Conservation (phyloP, 176 grass and related monocot species). For the Bromus sterilis region DNA sequence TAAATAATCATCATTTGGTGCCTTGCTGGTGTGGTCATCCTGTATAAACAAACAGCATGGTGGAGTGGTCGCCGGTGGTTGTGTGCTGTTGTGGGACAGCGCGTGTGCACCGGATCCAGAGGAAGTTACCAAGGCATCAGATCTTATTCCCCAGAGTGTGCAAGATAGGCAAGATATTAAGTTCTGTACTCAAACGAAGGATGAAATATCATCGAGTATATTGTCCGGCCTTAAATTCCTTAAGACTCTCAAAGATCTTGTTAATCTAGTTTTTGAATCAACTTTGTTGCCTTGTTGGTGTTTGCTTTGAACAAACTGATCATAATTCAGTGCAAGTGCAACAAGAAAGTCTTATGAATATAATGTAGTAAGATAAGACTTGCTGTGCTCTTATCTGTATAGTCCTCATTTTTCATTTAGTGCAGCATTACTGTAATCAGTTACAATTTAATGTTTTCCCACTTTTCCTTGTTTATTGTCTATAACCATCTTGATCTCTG, state of each 20-base stretch:
- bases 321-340: not conserved
- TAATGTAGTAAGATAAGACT: not conserved
- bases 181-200: not conserved
- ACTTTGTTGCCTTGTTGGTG: not conserved
- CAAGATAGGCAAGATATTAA: not conserved
- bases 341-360: not conserved
- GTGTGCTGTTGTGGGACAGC: not conserved
- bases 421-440: not conserved
- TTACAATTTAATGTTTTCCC: not conserved
- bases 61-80: not conserved
- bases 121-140: not conserved
- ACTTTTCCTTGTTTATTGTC: not conserved
- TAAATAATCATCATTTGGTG: not conserved
- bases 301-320: not conserved
- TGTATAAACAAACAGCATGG: not conserved
- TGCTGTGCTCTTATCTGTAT: no score
- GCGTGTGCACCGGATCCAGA: not conserved
- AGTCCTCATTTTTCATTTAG: not conserved
- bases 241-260: not conserved
- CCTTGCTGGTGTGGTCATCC: not conserved
- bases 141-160: not conserved
- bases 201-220: no score
- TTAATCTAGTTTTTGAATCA: not conserved
- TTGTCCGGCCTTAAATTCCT: no score
- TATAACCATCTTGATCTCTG: not conserved